phyloP scores from a whole-genome alignment of 2,329 filamentous ascomycete genomes.

The Parascedosporium putredinis region DNA sequence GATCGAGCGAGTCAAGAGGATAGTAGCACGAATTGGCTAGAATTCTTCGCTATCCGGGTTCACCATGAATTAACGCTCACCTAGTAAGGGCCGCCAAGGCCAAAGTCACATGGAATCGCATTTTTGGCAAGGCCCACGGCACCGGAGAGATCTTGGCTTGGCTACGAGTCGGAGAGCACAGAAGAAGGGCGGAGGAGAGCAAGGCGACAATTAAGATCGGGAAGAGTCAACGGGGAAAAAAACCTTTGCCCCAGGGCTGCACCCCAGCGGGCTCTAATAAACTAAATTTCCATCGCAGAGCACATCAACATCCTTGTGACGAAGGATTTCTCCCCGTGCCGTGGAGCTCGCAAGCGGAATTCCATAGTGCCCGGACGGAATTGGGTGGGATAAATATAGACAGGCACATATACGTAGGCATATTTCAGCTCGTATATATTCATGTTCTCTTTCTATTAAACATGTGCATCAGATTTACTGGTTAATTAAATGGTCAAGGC shows the following conservation, averaged over 20 bases:
- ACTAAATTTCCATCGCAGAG: not conserved
- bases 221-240: too few relatives aligned
- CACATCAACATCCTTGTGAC: not conserved
- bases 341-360: not conserved
- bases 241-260: too few relatives aligned
- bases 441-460: not conserved
- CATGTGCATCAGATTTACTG: not conserved
- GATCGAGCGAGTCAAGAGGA: not conserved
- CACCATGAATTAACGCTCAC: too few relatives aligned
- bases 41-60: too few relatives aligned
- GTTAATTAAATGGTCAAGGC: not conserved
- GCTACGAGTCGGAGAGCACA: too few relatives aligned
- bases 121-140: not conserved
- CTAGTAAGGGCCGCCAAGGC: not conserved
- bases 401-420: not conserved
- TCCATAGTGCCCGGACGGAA: not conserved
- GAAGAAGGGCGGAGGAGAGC: too few relatives aligned
- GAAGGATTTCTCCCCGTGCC: not conserved
- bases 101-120: not conserved
- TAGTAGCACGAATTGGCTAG: not conserved
- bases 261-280: too few relatives aligned
- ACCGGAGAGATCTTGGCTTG: not conserved
- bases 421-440: not conserved
- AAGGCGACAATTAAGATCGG: too few relatives aligned
- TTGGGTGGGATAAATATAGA: constrained; percentile 1